These are phyloP conservation scores for Acanthamoeba quina DNA, from an alignment of 208 protist genomes.

Conservation along the genomic window DNA sequence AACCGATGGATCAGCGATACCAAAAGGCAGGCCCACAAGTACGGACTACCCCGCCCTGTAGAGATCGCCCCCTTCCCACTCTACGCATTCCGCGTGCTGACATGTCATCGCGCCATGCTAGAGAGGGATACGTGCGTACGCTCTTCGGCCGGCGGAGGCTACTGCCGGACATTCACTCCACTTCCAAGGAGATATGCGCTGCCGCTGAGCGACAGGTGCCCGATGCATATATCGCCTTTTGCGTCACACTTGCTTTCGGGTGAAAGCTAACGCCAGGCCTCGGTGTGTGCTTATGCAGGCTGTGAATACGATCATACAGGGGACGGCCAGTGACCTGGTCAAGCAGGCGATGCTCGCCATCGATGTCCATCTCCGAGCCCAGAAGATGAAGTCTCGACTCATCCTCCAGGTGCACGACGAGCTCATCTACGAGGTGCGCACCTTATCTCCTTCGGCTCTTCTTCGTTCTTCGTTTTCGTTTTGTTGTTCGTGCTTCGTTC, in stretches of 20 bases:
- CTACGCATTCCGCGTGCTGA: too few relatives aligned
- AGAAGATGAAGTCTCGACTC: background rate
- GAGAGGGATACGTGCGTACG: constrained; percentile 33
- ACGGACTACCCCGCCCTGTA: background rate
- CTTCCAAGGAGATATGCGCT: background rate
- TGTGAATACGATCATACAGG: constrained; percentile 65
- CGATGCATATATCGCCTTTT: too few relatives aligned
- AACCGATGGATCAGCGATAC: constrained; percentile 3
- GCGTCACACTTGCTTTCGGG: too few relatives aligned
- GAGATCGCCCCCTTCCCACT: too few relatives aligned
- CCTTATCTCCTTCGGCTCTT: too few relatives aligned
- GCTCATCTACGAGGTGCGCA: constrained; percentile 51
- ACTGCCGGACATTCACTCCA: constrained; percentile 28
- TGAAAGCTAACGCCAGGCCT: too few relatives aligned
- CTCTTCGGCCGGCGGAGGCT: constrained; percentile 18
- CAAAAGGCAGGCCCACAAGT: constrained; percentile 19
- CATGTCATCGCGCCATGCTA: background rate
- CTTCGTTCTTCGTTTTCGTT: background rate
- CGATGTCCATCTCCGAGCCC: background rate
- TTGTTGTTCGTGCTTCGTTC: background rate
- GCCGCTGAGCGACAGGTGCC: constrained; percentile 46
- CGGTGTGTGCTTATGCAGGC: background rate
- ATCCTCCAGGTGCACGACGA: constrained; percentile 71
- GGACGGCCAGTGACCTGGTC: constrained; percentile 68
- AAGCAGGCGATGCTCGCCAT: constrained; percentile 56